Evolutionary conservation across 768 basidiomycete species (phyloP).

Genomic region (Symmetrospora coprosmae): DNA sequence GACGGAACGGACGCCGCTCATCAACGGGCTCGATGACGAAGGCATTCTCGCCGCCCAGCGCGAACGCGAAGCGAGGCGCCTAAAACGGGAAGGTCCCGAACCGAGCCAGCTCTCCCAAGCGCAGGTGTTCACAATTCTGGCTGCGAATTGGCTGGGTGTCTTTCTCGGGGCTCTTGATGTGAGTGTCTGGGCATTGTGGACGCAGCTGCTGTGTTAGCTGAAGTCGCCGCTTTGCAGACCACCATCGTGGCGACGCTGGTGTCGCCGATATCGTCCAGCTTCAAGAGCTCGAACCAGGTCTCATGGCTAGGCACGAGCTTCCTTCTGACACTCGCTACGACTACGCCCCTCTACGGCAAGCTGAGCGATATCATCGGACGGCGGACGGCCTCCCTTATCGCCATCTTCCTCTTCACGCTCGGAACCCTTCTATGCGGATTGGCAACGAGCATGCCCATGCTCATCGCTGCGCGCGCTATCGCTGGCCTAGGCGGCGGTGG

Average conservation of each 20-base stretch:
- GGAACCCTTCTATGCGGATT: constrained; percentile 77
- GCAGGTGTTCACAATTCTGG: not conserved
- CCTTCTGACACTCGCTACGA: constrained; percentile 30
- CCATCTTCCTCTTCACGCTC: constrained; percentile 64
- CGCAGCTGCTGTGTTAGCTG: not conserved
- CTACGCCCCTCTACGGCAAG: constrained; percentile 36
- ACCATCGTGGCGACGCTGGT: not conserved
- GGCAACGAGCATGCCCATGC: constrained; percentile 66
- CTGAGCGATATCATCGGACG: constrained; percentile 42
- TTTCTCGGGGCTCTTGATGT: constrained; percentile 13
- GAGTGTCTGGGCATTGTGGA: not conserved
- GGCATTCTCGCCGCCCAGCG: not conserved
- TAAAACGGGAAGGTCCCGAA: too few relatives aligned
- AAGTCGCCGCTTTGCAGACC: not conserved
- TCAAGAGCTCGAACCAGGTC: constrained; percentile 40
- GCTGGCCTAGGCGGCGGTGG: constrained; percentile 65
- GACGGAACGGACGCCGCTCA: not conserved
- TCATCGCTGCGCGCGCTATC: constrained; percentile 66
- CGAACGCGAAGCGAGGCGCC: too few relatives aligned
- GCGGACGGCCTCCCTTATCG: constrained; percentile 73
- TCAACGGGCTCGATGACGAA: not conserved
- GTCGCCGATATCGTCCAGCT: constrained; percentile 24
- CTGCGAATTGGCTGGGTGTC: constrained; percentile 2
- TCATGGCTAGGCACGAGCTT: constrained; percentile 53
- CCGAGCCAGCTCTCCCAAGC: not conserved